Conservation (phyloP, 371 early-diverging fungal genomes). For the Thermomucor indicae-seudaticae region DNA sequence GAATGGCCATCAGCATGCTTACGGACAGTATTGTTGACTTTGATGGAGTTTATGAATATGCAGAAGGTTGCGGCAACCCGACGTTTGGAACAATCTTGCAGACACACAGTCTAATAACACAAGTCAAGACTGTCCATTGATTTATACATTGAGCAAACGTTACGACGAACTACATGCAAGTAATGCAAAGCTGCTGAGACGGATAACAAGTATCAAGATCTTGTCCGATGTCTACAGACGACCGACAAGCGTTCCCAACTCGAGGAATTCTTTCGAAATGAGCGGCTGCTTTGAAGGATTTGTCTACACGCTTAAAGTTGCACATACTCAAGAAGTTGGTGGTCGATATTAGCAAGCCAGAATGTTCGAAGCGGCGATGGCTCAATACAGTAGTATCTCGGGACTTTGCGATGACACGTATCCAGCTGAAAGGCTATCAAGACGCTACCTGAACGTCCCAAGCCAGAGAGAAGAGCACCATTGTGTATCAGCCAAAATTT, state of each 20-base stretch:
- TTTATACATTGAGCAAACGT: conserved; percentile 96
- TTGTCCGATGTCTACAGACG: conserved; percentile 90
- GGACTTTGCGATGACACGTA: conserved; percentile 90
- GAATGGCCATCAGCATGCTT: conserved; percentile 87
- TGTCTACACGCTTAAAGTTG: conserved; percentile 87
- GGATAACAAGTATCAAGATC: conserved; percentile 86
- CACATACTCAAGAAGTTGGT: conserved; percentile 87
- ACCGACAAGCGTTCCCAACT: conserved; percentile 89
- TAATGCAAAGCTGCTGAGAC: conserved; percentile 75
- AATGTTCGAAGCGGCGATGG: conserved; percentile 91
- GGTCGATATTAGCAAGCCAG: conserved; percentile 92
- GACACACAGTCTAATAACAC: conserved; percentile 90
- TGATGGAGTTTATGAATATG: conserved; percentile 94
- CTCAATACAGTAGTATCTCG: conserved; percentile 90
- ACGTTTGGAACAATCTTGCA: conserved; percentile 92
- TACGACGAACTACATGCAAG: conserved; percentile 85
- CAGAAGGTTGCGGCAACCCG: conserved; percentile 87
- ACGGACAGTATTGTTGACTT: conserved; percentile 87
- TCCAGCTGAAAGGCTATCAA: conserved; percentile 92
- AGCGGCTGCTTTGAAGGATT: conserved; percentile 93
- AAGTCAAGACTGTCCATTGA: conserved; percentile 94
- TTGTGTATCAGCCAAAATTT: too few relatives aligned
- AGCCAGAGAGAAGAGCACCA: too few relatives aligned
- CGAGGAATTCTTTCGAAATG: conserved; percentile 92
- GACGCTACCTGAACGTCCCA: too few relatives aligned